A percentile compares a stretch with the other conserved stretches of the same genome.
Evolutionary conservation across 2,329 filamentous ascomycete genomes (phyloP).

Genomic region (Apiospora aurea): DNA sequence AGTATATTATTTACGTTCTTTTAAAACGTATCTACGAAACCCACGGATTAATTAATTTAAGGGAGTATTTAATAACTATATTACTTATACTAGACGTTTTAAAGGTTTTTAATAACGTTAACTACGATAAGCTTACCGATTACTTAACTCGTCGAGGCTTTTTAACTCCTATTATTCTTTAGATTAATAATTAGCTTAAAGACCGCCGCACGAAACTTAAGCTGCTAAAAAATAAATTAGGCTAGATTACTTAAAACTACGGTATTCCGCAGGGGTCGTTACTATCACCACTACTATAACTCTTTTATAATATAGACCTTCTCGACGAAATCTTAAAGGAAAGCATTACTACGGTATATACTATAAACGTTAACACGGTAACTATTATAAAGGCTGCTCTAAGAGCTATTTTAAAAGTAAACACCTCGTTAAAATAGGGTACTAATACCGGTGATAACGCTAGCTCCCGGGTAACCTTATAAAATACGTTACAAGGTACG

Average conservation of each 20-base stretch:
- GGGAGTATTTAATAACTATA: not conserved
- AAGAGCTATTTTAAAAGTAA: not conserved
- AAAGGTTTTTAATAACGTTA: not conserved
- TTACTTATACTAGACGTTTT: not conserved
- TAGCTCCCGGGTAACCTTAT: not conserved
- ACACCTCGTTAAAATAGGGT: not conserved
- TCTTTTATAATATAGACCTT: not conserved
- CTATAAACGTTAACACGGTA: not conserved
- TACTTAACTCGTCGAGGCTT: not conserved
- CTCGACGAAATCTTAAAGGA: not conserved
- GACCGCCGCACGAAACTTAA: not conserved
- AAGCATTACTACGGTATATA: not conserved
- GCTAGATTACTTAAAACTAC: not conserved
- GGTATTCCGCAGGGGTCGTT: not conserved
- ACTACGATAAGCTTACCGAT: not conserved
- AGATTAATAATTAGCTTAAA: not conserved
- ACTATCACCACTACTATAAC: not conserved
- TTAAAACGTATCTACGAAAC: not conserved
- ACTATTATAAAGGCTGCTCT: not conserved
- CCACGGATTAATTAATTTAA: not conserved
- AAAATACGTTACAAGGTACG: not conserved
- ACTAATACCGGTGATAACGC: not conserved
- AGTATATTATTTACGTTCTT: not conserved
- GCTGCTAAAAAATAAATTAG: not conserved
- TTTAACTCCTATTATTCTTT: not conserved